Base-by-base conservation (phyloP, 345 rosid species). In the Nephelium lappaceum region DNA sequence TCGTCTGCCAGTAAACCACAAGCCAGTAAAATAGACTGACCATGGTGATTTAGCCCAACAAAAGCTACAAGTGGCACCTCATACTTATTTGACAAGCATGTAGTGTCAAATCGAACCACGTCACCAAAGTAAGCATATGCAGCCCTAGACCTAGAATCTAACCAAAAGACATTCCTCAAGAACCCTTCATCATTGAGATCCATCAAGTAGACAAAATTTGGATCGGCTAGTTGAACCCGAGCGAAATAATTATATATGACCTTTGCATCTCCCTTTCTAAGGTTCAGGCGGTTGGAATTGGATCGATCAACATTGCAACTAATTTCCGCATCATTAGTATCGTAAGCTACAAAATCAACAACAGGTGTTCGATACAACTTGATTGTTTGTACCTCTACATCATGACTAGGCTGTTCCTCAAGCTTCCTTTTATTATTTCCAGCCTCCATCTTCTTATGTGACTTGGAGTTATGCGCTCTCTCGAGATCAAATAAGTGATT, bases 201-300 rank as follows among this genome's bases (percentile, higher is more conserved):
- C 95, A 95, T 85, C 84, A 90, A 80, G 84, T 95, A 92, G 64
- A 95, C 79, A 78, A 93, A 95, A 81, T 90, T 90, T 31, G 99
- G 96, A 82, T 87, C 83, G 1, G 90, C 86, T 47, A 92, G 87
- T 88, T 95, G 97, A 81, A 83, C 72, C 7, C 79, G 84, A 73
- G 91, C 87, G 60, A 95, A 88, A 85, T 80, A 95, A 84, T 91
- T 81, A 73, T 90, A 81, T 67, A 93, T 81, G 55, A 86, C 65
- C 69, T 83, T 86, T 38, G 89, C 82, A 78, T 86, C 95, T 23
- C 92, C 93, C 76, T 77, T 83, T 68, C 76, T 84, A 68, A 93
- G 91, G 70, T 89, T 89, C 88, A 95, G 85, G 63, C 82, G 87
- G 77, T 74, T 85, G 0, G 36, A 31, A 31, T 31, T 31, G 36